These are phyloP conservation scores for Agrocybe pediades DNA, from an alignment of 768 basidiomycete species.

Conservation along the genomic window DNA sequence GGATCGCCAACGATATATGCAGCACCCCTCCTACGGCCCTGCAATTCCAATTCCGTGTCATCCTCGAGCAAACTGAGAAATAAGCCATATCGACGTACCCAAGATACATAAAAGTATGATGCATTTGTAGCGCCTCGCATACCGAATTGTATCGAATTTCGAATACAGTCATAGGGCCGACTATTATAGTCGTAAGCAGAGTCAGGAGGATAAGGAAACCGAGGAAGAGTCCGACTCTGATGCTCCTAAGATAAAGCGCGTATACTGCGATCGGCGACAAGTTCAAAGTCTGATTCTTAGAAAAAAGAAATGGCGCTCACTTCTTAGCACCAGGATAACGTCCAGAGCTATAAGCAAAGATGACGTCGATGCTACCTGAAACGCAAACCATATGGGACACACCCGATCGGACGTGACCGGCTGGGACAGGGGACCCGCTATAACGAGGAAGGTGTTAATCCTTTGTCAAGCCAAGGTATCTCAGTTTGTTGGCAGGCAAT, in stretches of 20 bases:
- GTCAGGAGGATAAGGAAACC: background rate
- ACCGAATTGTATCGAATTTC: too few species aligned
- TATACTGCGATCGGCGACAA: background rate
- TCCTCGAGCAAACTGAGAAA: too few species aligned
- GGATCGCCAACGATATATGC: background rate
- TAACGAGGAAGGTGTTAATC: background rate
- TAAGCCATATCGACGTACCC: background rate
- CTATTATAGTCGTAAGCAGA: background rate
- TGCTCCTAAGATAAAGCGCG: background rate
- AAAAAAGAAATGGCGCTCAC: background rate
- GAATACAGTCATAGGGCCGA: background rate
- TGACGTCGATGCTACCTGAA: background rate
- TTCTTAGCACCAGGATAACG: background rate
- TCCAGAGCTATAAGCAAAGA: background rate
- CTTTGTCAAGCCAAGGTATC: background rate
- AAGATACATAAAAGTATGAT: background rate
- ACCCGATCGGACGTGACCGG: background rate
- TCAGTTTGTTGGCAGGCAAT: too few species aligned
- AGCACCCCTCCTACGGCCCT: background rate
- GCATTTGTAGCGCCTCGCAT: too few species aligned
- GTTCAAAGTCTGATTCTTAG: background rate
- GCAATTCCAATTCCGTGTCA: background rate
- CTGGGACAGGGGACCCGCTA: background rate
- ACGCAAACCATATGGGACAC: background rate
- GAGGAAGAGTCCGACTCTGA: background rate